A percentile compares a stretch with the other conserved stretches of the same genome.
phyloP scores from a whole-genome alignment of 441 rosid species.

The Pelargonium myrrhifolium region DNA sequence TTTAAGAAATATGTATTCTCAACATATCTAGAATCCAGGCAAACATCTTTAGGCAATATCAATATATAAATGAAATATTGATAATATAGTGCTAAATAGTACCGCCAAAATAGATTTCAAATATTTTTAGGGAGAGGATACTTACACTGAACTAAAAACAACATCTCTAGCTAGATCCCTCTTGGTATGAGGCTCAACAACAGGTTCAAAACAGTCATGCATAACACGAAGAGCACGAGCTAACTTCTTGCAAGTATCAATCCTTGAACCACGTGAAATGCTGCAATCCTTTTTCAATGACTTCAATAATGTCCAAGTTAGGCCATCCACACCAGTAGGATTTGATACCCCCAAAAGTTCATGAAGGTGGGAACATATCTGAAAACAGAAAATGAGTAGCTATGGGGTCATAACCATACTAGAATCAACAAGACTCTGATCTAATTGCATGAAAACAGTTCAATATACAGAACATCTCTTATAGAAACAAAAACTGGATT shows the following conservation, averaged over 20 bases:
- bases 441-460: not conserved
- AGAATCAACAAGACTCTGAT: not conserved
- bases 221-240: constrained; percentile 30
- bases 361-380: constrained; percentile 34
- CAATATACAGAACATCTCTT: not conserved
- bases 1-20: not conserved
- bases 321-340: constrained; percentile 31
- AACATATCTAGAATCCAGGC: not conserved
- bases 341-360: constrained; percentile 33
- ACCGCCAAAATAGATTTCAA: not conserved
- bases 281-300: constrained; percentile 23
- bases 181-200: constrained; percentile 34
- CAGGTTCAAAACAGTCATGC: constrained; percentile 37
- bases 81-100: not conserved
- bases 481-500: not conserved
- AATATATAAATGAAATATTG: not conserved
- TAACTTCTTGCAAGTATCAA: constrained; percentile 24
- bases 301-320: constrained; percentile 37
- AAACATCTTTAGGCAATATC: not conserved
- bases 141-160: constrained; percentile 32
- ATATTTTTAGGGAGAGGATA: not conserved
- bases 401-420: constrained; percentile 6
- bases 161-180: constrained; percentile 35
- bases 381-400: constrained; percentile 13
- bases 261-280: constrained; percentile 21